These are phyloP conservation scores for Adenanthera pavonina DNA, from an alignment of 306 rosid species.

Conservation along the genomic window DNA sequence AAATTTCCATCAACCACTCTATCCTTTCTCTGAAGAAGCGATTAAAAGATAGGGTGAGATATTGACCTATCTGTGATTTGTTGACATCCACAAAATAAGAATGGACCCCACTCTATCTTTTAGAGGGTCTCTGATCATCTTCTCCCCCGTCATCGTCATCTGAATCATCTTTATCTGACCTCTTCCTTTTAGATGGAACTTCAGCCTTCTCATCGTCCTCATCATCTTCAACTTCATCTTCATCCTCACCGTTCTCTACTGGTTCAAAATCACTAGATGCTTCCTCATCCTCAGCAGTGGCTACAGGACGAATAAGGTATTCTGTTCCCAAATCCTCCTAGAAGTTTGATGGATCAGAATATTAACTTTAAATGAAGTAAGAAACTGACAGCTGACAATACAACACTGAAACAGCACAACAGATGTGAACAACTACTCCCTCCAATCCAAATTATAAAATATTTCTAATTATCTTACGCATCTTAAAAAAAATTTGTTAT, in stretches of 20 bases:
- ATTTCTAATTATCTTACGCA: too few species aligned
- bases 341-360: conserved; percentile 26
- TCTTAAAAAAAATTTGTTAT: too few species aligned
- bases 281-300: conserved; percentile 77
- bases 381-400: not conserved
- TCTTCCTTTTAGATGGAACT: conserved; percentile 78
- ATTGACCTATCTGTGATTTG: conserved; percentile 53
- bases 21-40: conserved; percentile 50
- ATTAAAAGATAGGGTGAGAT: conserved; percentile 43
- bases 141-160: conserved; percentile 73
- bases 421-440: not conserved
- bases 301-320: conserved; percentile 77
- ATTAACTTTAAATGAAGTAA: not conserved
- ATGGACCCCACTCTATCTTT: conserved; percentile 63
- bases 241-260: conserved; percentile 71
- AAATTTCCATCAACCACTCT: conserved; percentile 42
- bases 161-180: conserved; percentile 51
- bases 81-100: conserved; percentile 45
- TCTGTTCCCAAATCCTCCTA: conserved; percentile 88
- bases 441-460: too few species aligned
- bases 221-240: conserved; percentile 51
- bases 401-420: conserved; percentile 5
- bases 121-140: conserved; percentile 87
- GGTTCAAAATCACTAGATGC: conserved; percentile 89
- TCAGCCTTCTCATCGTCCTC: conserved; percentile 56